phyloP scores from a whole-genome alignment of 331 rosid genomes.

The Rhamnella rubrinervis region DNA sequence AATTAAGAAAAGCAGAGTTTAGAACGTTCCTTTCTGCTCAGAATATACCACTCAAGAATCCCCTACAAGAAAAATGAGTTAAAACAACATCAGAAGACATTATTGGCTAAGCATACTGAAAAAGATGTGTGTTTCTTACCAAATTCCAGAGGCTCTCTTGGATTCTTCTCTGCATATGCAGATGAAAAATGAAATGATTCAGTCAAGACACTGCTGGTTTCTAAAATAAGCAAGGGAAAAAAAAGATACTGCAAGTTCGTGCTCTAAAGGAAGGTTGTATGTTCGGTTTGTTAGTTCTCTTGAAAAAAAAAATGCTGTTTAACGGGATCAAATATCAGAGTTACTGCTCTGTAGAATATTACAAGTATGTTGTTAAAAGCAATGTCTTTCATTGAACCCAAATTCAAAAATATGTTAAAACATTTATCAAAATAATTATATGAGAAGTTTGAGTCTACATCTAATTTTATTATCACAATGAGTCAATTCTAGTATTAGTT shows the following conservation, averaged over 20 bases:
- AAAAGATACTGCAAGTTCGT: too few relatives aligned
- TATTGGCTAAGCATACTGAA: neutral
- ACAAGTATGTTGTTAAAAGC: too few relatives aligned
- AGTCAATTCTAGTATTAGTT: too few relatives aligned
- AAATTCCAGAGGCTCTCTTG: conserved; percentile 13
- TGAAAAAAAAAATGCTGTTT: too few relatives aligned
- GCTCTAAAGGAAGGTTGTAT: too few relatives aligned
- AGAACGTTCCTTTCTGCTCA: conserved; percentile 25
- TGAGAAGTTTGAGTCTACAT: neutral
- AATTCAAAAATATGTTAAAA: neutral
- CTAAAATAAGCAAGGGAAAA: too few relatives aligned
- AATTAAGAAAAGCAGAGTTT: neutral
- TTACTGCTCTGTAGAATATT: too few relatives aligned
- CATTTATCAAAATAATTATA: neutral
- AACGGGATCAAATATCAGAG: too few relatives aligned
- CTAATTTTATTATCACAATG: too few relatives aligned
- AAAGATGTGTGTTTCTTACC: conserved; percentile 8
- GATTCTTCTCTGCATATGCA: conserved; percentile 14
- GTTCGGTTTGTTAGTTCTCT: too few relatives aligned
- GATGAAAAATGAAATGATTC: neutral
- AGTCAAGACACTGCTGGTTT: neutral
- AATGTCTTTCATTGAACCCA: too few relatives aligned
- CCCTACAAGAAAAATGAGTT: conserved; percentile 10
- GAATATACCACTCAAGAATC: conserved; percentile 49
- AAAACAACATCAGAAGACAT: neutral